These are phyloP conservation scores for Cytospora piceae DNA, from an alignment of 2,329 filamentous ascomycete species.

Conservation along the genomic window DNA sequence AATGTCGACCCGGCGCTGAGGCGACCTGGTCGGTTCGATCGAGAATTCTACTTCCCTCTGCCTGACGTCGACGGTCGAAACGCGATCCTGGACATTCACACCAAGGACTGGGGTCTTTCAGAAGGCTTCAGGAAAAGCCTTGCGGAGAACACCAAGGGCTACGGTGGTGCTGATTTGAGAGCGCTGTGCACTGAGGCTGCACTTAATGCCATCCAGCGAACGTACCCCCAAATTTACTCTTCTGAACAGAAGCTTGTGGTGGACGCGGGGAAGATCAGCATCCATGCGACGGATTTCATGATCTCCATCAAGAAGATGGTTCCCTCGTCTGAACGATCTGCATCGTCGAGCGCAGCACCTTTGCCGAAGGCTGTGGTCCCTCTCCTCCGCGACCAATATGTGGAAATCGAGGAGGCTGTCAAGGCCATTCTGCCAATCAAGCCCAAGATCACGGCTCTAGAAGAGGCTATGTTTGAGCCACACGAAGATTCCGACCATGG, in stretches of 20 bases:
- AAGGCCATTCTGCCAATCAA: conserved; percentile 80
- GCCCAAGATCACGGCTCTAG: conserved; percentile 84
- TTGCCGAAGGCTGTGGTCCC: conserved; percentile 81
- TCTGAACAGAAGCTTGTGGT: conserved; percentile 90
- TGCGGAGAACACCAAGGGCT: conserved; percentile 89
- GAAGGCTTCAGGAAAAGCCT: conserved; percentile 80
- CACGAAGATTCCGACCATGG: conserved; percentile 81
- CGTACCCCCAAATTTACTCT: conserved; percentile 94
- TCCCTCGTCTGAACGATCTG: conserved; percentile 89
- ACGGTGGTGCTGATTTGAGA: conserved; percentile 92
- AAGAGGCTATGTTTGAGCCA: conserved; percentile 91
- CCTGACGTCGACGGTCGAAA: conserved; percentile 80
- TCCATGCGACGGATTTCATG: conserved; percentile 96
- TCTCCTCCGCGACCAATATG: conserved; percentile 73
- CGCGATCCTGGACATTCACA: conserved; percentile 93
- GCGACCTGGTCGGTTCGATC: conserved; percentile 90
- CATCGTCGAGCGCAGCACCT: conserved; percentile 80
- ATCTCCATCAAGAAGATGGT: conserved; percentile 95
- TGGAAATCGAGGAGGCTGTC: conserved; percentile 68
- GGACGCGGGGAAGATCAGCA: conserved; percentile 79
- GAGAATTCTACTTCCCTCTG: conserved; percentile 97
- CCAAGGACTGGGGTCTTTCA: conserved; percentile 86
- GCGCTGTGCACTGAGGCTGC: conserved; percentile 95
- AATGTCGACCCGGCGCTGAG: conserved; percentile 96
- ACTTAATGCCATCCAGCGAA: conserved; percentile 91